phyloP scores from a whole-genome alignment of 2,329 filamentous ascomycete species.

The Fusarium tjaetaba region DNA sequence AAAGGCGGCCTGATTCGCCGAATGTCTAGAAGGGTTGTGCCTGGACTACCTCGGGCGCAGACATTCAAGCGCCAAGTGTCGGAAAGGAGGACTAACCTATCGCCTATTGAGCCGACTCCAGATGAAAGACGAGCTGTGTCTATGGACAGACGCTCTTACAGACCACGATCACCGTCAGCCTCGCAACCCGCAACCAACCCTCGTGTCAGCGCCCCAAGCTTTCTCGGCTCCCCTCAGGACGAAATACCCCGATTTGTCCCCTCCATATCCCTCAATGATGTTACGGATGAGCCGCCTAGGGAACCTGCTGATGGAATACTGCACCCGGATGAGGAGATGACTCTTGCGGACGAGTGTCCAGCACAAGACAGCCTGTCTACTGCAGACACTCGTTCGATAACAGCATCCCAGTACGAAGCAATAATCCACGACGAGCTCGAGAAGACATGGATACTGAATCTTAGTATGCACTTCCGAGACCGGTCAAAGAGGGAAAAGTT shows the following conservation, averaged over 20 bases:
- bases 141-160: constrained; percentile 62
- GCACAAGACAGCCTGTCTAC: constrained; percentile 47
- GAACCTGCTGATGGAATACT: not conserved
- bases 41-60: constrained; percentile 77
- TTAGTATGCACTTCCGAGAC: constrained; percentile 98
- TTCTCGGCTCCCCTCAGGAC: constrained; percentile 47
- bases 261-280: constrained; percentile 26
- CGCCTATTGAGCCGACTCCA: constrained; percentile 69
- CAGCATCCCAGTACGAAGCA: constrained; percentile 66
- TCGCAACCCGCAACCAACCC: constrained; percentile 46
- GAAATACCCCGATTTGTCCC: constrained; percentile 28
- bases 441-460: constrained; percentile 90
- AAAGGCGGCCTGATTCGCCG: constrained; percentile 54
- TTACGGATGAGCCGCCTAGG: constrained; percentile 22
- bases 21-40: constrained; percentile 72
- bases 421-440: constrained; percentile 85
- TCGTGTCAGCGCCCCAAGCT: constrained; percentile 60
- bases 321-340: constrained; percentile 35
- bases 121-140: constrained; percentile 79
- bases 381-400: constrained; percentile 59
- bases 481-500: constrained; percentile 95
- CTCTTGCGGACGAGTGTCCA: constrained; percentile 33
- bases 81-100: constrained; percentile 78
- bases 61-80: constrained; percentile 87
- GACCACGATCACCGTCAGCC: constrained; percentile 43